A percentile compares a stretch with the other conserved stretches of the same genome.
Conservation (phyloP, 805 yeast species). For the Nakazawaea pomicola region DNA sequence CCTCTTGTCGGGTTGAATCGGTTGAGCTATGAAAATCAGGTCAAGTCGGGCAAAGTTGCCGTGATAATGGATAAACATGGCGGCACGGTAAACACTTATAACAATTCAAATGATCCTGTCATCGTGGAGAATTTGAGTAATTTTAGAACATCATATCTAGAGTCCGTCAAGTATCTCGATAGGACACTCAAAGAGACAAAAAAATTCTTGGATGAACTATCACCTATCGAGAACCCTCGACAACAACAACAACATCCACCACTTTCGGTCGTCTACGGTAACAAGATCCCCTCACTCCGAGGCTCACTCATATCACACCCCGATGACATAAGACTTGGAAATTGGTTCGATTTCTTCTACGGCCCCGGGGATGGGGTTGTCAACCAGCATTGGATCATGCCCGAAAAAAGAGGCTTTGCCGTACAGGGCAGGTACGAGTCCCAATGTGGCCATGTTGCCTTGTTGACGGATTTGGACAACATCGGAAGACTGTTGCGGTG, state of each 20-base stretch:
- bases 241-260: conserved; percentile 75
- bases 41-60: conserved; percentile 19
- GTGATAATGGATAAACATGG: conserved; percentile 13
- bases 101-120: conserved; percentile 9
- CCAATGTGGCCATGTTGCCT: conserved; percentile 70
- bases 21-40: conserved; percentile 20
- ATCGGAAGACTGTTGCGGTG: conserved; percentile 70
- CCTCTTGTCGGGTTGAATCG: conserved; percentile 58
- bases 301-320: conserved; percentile 63
- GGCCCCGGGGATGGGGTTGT: conserved; percentile 96
- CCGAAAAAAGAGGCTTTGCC: conserved; percentile 68
- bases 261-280: conserved; percentile 74
- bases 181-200: conserved; percentile 59
- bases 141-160: conserved; percentile 39
- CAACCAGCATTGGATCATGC: conserved; percentile 77
- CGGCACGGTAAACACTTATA: conserved; percentile 12
- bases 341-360: conserved; percentile 70
- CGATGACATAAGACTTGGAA: conserved; percentile 64
- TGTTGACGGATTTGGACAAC: conserved; percentile 68
- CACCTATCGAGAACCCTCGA: too few relatives aligned
- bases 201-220: conserved; percentile 49
- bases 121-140: conserved; percentile 13
- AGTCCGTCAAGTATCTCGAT: conserved; percentile 58
- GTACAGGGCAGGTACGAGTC: conserved; percentile 64
- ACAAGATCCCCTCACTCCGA: conserved; percentile 77